phyloP scores from a whole-genome alignment of 306 rosid species.

The Vigna unguiculata region DNA sequence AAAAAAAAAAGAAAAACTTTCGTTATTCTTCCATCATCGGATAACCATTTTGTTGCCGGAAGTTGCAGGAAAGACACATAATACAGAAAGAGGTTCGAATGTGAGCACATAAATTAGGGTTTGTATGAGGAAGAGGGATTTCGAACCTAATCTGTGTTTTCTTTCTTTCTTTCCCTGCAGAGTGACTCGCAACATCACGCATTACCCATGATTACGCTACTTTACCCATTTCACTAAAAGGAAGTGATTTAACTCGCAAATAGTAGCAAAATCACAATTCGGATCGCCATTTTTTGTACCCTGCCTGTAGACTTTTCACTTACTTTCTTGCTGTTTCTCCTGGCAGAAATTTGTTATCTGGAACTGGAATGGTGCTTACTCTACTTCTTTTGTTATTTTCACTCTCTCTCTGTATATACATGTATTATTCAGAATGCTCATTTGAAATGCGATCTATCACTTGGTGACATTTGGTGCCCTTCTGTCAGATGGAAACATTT shows the following conservation, averaged over 20 bases:
- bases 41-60: neutral
- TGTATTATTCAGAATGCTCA: neutral
- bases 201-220: neutral
- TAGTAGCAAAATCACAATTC: neutral
- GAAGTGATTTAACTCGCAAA: neutral
- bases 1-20: too few relatives aligned
- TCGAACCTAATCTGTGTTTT: neutral
- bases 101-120: neutral
- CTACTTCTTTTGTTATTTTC: neutral
- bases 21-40: neutral
- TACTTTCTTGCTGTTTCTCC: slow-evolving; percentile 1
- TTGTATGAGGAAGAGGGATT: neutral
- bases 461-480: slow-evolving; percentile 9
- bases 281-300: neutral
- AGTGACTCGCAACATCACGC: neutral
- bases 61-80: neutral
- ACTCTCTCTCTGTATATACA: neutral
- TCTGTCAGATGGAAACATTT: slow-evolving; percentile 52
- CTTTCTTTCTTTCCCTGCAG: neutral
- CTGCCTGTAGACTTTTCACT: neutral
- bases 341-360: neutral
- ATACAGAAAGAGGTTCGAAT: neutral
- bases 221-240: neutral
- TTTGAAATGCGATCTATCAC: neutral
- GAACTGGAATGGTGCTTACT: neutral